Evolutionary conservation across 75 land plant species (phyloP).

Genomic region (Pinus albicaulis): DNA sequence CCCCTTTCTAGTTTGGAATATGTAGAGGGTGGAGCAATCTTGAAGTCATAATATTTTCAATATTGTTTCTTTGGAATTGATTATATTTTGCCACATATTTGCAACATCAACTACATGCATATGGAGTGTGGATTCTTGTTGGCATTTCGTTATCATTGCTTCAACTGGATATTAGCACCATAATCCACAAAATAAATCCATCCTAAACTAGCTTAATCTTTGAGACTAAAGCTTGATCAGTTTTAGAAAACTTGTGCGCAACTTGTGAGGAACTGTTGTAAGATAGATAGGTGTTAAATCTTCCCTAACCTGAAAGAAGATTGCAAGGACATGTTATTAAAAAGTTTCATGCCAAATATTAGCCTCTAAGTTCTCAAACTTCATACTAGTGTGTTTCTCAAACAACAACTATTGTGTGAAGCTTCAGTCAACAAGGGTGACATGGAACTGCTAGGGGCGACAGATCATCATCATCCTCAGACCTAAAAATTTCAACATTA

Average conservation of each 20-base stretch:
- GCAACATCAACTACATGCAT: background rate
- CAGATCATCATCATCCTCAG: constrained; percentile 33
- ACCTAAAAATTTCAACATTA: constrained; percentile 25
- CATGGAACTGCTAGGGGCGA: constrained; percentile 31
- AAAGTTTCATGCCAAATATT: background rate
- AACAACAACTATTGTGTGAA: constrained; percentile 27
- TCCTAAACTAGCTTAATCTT: background rate
- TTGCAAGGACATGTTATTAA: constrained; percentile 1
- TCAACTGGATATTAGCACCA: background rate
- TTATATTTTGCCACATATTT: no score
- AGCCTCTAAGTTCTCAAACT: background rate
- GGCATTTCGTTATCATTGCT: constrained; percentile 2
- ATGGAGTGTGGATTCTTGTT: background rate
- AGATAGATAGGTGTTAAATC: constrained; percentile 22
- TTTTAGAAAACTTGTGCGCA: constrained; percentile 27
- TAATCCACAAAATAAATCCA: background rate
- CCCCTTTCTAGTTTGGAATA: no score
- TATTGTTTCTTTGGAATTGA: no score
- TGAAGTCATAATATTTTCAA: no score
- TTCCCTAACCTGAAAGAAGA: constrained; percentile 21
- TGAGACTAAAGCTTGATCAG: background rate
- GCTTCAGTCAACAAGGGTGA: constrained; percentile 24
- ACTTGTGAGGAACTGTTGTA: constrained; percentile 39
- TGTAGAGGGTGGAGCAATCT: no score
- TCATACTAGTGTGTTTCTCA: background rate